These are phyloP conservation scores for Trichopus zeylanicus DNA, from an alignment of 116 monocot genomes.

Conservation along the genomic window DNA sequence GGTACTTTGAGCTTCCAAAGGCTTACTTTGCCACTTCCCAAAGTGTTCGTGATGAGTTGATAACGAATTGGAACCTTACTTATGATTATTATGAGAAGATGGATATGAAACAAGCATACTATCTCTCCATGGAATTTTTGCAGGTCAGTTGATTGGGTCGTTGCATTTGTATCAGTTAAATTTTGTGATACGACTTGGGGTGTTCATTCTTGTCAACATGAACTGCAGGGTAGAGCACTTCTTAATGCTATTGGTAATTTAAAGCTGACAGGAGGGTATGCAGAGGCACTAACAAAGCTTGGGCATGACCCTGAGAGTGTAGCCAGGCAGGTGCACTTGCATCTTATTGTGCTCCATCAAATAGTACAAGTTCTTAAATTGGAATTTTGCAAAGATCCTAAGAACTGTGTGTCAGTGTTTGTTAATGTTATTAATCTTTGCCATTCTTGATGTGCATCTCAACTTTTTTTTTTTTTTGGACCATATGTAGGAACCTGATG, in stretches of 20 bases:
- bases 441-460: neutral
- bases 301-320: conserved; percentile 82
- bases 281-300: conserved; percentile 71
- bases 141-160: conserved; percentile 45
- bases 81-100: conserved; percentile 70
- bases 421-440: neutral
- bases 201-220: too few species aligned
- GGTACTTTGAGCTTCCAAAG: conserved; percentile 67
- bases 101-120: conserved; percentile 89
- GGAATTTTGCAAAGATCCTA: neutral
- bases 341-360: conserved; percentile 1
- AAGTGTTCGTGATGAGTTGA: conserved; percentile 82
- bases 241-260: conserved; percentile 97
- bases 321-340: conserved; percentile 50
- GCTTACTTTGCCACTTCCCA: conserved; percentile 87
- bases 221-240: conserved; percentile 80
- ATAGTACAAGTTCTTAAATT: neutral
- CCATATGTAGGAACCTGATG: conserved; percentile 79
- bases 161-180: neutral
- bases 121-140: conserved; percentile 97
- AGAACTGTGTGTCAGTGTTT: neutral
- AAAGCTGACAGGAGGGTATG: conserved; percentile 85
- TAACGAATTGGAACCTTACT: conserved; percentile 92
- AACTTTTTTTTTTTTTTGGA: neutral
- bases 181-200: neutral